Percentiles rank a stretch among this genome's conserved stretches.
These are phyloP conservation scores for Magnolia sinica DNA, from an alignment of 164 flowering plant species.

Conservation along the genomic window DNA sequence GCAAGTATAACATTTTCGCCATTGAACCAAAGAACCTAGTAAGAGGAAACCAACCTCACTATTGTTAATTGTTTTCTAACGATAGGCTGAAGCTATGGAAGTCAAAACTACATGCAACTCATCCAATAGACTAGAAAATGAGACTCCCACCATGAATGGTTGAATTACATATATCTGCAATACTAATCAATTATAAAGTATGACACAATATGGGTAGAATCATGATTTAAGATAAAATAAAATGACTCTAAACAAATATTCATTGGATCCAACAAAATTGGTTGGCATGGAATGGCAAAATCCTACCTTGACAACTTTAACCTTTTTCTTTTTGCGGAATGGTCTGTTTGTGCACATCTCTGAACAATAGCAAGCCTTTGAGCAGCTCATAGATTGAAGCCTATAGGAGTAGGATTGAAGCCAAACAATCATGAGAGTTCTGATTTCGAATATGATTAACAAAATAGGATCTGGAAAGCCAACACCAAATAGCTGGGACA, in stretches of 20 bases:
- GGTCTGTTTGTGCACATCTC: constrained; percentile 79
- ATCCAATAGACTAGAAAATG: not conserved
- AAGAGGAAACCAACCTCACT: too few species aligned
- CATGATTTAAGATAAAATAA: not conserved
- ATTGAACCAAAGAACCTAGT: too few species aligned
- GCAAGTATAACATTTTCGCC: too few species aligned
- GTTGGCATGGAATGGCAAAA: not conserved
- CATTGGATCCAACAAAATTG: not conserved
- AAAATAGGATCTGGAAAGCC: too few species aligned
- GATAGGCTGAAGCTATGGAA: too few species aligned
- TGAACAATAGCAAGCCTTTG: constrained; percentile 75
- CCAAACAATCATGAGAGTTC: not conserved
- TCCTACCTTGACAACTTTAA: constrained; percentile 69
- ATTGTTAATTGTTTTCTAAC: too few species aligned
- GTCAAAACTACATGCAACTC: too few species aligned
- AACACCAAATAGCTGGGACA: too few species aligned
- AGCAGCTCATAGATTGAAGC: constrained; percentile 92
- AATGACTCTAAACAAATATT: not conserved
- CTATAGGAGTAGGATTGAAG: constrained; percentile 30
- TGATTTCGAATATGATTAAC: too few species aligned
- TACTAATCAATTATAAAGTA: not conserved
- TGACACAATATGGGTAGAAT: not conserved
- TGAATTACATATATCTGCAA: not conserved
- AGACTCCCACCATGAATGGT: not conserved
- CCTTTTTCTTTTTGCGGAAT: constrained; percentile 79